Evolutionary conservation across 2,329 filamentous ascomycete genomes (phyloP), one percentile per base, ranked within the genome.

Genomic region (Trichoderma arundinaceum): DNA sequence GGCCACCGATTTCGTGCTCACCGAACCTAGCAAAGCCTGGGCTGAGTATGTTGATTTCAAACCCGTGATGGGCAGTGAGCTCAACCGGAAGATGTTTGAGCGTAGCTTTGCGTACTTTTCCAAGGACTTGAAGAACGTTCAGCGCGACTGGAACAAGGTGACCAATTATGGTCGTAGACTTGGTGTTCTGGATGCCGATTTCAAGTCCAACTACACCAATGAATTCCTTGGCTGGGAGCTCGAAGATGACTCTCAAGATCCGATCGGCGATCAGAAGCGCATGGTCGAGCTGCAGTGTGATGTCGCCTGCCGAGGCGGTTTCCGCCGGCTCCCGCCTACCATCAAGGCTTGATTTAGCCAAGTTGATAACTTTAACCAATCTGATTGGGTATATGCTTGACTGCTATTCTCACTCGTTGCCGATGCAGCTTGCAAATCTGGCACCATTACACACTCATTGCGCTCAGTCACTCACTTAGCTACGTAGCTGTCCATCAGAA

Each of bases 61-160:
- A 79, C 88, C 90, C 2, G 82, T 82, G 70, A 90, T 92, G 88
- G 86, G 82, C 49, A 87, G 86, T 0, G 73, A 80, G 1, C 84
- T 92, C 65, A 92, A 92, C 81, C 84, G 86, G 71, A 92, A 92
- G 83, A 92, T 93, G 77, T 92, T 91, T 72, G 90, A 92, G 83
- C 87, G 90, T 67, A 90, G 87, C 71, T 93, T 86, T 72, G 90
- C 90, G 19, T 92, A 92, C 82, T 91, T 92, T 76, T 90, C 87
- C 66, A 83, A 83, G 69, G 90, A 92, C 70, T 74, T 92, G 69
- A 89, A 91, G 84, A 93, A 93, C 70, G 90, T 93, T 6, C 71
- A 77, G 61, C 85, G 91, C 54, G 90, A 93, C 79, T 93, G 90
- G 90, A 77, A 83, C 66, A 92, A 93, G 82, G 91, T 92, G 10